Evolutionary conservation across 768 basidiomycete genomes (phyloP).

Genomic region (Boletus huronensis): DNA sequence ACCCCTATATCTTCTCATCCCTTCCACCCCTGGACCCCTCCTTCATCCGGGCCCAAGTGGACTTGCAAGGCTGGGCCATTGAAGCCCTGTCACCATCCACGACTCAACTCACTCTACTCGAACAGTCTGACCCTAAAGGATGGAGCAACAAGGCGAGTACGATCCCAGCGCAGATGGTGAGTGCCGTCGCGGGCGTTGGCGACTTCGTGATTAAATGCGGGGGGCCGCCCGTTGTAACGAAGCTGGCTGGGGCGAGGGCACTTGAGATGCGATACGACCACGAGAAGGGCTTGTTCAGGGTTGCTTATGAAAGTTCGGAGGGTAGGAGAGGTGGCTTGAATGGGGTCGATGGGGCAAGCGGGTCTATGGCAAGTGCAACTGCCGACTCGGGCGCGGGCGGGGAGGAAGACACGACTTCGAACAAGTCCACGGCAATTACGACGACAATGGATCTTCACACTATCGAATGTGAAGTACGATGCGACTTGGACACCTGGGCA

Average conservation of each 20-base stretch:
- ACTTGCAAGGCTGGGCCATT: slow-evolving; percentile 98
- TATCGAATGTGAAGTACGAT: slow-evolving; percentile 87
- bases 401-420: slow-evolving; percentile 6
- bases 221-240: slow-evolving; percentile 87
- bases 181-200: slow-evolving; percentile 83
- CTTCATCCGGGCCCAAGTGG: slow-evolving; percentile 91
- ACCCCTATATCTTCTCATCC: slow-evolving; percentile 78
- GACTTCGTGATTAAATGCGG: slow-evolving; percentile 96
- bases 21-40: slow-evolving; percentile 65
- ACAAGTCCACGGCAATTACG: not conserved
- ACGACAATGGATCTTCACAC: slow-evolving; percentile 38
- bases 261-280: slow-evolving; percentile 81
- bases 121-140: slow-evolving; percentile 96
- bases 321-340: slow-evolving; percentile 39
- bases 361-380: not conserved
- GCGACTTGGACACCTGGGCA: slow-evolving; percentile 89
- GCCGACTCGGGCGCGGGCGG: slow-evolving; percentile 15
- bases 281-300: slow-evolving; percentile 72
- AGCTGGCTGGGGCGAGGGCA: slow-evolving; percentile 74
- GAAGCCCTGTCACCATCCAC: slow-evolving; percentile 94
- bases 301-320: slow-evolving; percentile 77
- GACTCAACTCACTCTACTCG: slow-evolving; percentile 87
- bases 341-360: slow-evolving; percentile 20
- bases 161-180: slow-evolving; percentile 93
- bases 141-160: slow-evolving; percentile 90